phyloP scores from a whole-genome alignment of 768 basidiomycete genomes.

The Mycena chlorophos region DNA sequence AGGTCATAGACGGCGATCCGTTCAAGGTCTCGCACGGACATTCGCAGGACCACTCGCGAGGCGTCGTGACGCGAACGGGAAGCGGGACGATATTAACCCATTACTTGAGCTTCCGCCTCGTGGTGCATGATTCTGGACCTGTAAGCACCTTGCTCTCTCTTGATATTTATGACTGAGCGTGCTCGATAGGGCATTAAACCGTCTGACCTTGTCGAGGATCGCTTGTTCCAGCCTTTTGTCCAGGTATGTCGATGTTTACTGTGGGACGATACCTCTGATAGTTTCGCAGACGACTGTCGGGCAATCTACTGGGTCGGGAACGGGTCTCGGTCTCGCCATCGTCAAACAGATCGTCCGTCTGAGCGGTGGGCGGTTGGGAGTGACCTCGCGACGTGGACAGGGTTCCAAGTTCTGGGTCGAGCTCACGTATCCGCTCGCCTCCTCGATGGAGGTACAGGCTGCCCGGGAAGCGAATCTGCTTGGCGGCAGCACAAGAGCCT shows the following conservation, averaged over 20 bases:
- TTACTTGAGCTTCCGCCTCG: constrained; percentile 23
- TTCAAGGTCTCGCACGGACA: background rate
- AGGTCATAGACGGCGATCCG: background rate
- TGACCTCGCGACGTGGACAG: constrained; percentile 32
- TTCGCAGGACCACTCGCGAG: background rate
- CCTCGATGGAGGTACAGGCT: constrained; percentile 8
- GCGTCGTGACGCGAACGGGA: background rate
- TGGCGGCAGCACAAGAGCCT: too few species aligned
- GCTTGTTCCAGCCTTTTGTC: constrained; percentile 30
- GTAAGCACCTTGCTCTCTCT: constrained; percentile 11
- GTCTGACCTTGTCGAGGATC: constrained; percentile 26
- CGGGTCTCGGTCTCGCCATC: constrained; percentile 46
- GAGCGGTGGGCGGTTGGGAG: constrained; percentile 39
- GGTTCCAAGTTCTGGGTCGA: constrained; percentile 47
- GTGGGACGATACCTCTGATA: background rate
- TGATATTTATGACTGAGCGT: background rate
- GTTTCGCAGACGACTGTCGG: constrained; percentile 35
- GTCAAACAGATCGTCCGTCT: constrained; percentile 45
- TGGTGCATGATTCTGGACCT: constrained; percentile 20
- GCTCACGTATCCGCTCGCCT: constrained; percentile 22
- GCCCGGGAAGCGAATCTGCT: constrained; percentile 15
- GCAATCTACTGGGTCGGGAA: constrained; percentile 39
- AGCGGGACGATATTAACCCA: constrained; percentile 13
- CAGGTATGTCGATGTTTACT: constrained; percentile 9
- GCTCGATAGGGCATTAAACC: constrained; percentile 19